phyloP scores from a whole-genome alignment of 164 flowering plant species.

The Cinnamomum micranthum region DNA sequence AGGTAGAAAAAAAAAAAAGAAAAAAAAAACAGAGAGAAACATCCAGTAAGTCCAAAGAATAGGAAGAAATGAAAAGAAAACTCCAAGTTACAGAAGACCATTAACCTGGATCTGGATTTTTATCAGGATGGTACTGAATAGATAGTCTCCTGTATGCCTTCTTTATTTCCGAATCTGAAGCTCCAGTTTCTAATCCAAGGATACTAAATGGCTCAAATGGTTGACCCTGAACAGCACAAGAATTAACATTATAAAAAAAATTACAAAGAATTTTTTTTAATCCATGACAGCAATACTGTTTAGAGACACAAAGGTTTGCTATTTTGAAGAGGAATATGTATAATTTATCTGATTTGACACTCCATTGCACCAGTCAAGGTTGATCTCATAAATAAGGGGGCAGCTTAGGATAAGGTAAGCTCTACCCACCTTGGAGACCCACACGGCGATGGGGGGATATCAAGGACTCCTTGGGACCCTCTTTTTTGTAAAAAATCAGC shows the following conservation, averaged over 20 bases:
- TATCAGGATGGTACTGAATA: constrained; percentile 97
- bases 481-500: too few relatives aligned
- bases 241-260: not conserved
- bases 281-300: too few relatives aligned
- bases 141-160: constrained; percentile 94
- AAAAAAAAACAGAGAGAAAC: not conserved
- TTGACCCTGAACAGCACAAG: constrained; percentile 42
- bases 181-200: constrained; percentile 84
- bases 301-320: not conserved
- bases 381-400: not conserved
- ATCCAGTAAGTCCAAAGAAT: not conserved
- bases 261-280: too few relatives aligned
- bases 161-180: constrained; percentile 85
- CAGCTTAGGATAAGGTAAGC: too few relatives aligned
- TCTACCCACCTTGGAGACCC: too few relatives aligned
- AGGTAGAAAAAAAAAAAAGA: not conserved
- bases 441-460: too few relatives aligned
- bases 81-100: constrained; percentile 18
- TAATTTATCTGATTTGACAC: not conserved
- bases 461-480: too few relatives aligned
- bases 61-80: constrained; percentile 4
- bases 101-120: constrained; percentile 99
- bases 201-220: constrained; percentile 88
- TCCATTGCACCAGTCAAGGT: not conserved
- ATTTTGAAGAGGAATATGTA: not conserved